Evolutionary conservation across 2,329 filamentous ascomycete species (phyloP).

Genomic region (Nigrospora oryzae): DNA sequence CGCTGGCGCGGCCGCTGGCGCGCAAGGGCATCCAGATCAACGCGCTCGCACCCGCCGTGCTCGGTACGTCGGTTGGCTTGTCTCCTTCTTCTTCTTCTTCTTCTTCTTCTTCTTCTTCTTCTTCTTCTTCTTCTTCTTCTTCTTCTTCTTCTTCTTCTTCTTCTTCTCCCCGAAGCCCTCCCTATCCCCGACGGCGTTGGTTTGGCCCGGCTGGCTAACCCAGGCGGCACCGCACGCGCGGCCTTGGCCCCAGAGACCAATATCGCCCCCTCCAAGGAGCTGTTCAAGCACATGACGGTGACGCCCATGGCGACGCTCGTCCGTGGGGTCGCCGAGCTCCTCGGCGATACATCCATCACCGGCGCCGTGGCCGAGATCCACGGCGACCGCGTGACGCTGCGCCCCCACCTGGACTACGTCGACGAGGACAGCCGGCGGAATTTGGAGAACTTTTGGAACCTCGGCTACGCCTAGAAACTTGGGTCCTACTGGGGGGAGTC

Average conservation of each 20-base stretch:
- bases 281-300: slow-evolving; percentile 39
- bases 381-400: slow-evolving; percentile 36
- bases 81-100: too few relatives aligned
- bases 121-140: too few relatives aligned
- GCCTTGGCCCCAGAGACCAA: slow-evolving; percentile 28
- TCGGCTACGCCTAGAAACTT: slow-evolving; percentile 31
- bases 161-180: too few relatives aligned
- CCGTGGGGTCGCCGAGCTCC: slow-evolving; percentile 31
- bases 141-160: too few relatives aligned
- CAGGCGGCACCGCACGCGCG: too few relatives aligned
- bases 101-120: too few relatives aligned
- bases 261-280: slow-evolving; percentile 30
- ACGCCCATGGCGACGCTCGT: slow-evolving; percentile 41
- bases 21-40: slow-evolving; percentile 39
- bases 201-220: too few relatives aligned
- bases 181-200: too few relatives aligned
- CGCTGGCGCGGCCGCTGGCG: slow-evolving; percentile 29
- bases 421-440: slow-evolving; percentile 39
- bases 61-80: slow-evolving; percentile 25
- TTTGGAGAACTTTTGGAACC: slow-evolving; percentile 34
- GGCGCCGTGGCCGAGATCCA: slow-evolving; percentile 43
- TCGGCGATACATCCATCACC: slow-evolving; percentile 27
- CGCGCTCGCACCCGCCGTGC: slow-evolving; percentile 37
- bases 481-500: too few relatives aligned
- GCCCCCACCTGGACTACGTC: slow-evolving; percentile 32